Conservation (phyloP, 345 rosid genomes). For the Arabidopsis suecica region DNA sequence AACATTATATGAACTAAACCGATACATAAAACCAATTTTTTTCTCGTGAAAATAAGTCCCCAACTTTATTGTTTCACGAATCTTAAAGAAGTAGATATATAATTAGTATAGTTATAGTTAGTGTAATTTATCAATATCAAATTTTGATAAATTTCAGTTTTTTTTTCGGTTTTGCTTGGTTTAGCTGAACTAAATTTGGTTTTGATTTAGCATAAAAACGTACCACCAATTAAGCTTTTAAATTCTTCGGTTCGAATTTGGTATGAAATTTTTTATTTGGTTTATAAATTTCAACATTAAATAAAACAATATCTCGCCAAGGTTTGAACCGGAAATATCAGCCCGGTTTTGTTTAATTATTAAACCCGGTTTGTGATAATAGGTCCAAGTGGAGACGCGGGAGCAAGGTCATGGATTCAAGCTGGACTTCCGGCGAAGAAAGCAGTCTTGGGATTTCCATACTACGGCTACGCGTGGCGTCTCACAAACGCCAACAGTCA, state of each 20-base stretch:
- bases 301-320: neutral
- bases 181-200: neutral
- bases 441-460: constrained; percentile 72
- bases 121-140: neutral
- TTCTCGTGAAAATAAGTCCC: too few species aligned
- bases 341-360: neutral
- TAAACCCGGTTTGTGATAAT: neutral
- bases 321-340: neutral
- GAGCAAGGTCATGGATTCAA: constrained; percentile 58
- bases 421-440: constrained; percentile 54
- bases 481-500: constrained; percentile 56
- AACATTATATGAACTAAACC: neutral
- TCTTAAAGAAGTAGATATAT: neutral
- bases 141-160: neutral
- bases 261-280: neutral
- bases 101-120: too few species aligned
- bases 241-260: neutral
- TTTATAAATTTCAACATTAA: neutral
- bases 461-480: constrained; percentile 63
- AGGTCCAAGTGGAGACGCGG: constrained; percentile 63
- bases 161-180: neutral
- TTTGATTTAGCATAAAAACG: neutral
- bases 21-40: neutral
- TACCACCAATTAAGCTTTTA: neutral
- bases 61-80: too few species aligned